Evolutionary conservation across 768 basidiomycete species (phyloP), one percentile per base, ranked within the genome.

Genomic region (Tulasnella sp.): DNA sequence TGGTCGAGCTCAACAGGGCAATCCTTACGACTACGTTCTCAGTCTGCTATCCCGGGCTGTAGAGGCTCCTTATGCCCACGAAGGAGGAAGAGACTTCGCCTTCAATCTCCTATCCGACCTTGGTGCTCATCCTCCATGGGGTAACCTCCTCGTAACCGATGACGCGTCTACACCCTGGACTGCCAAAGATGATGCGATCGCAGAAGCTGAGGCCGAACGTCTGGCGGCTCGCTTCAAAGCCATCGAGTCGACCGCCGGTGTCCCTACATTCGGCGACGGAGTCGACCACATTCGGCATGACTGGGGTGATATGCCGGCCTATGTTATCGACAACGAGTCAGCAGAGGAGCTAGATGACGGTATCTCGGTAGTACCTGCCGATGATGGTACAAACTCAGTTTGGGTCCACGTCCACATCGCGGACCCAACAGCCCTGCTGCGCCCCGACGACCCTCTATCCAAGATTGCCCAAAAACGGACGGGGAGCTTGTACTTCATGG

Each of bases 381-480:
- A 87, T 5, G 83, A 83, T 3, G 89, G 92, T 69, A 88, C 89
- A 1, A 87, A 85, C 19, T 85, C 82, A 25, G 81, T 83, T 67
- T 99, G 97, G 97, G 81, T 97, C 14, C 96, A 98, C 80, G 86
- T 91, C 34, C 97, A 99, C 81, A 87, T 99, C 75, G 96, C 97
- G 12, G 97, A 99, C 82, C 96, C 96, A 0, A 94, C 94, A 1
- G 85, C 90, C 14, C 79, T 91, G 69, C 86, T 99, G 34, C 91
- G 90, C 25, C 92, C 92, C 0, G 86, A 85, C 0, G 91, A 96
- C 81, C 79, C 84, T 7, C 80, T 95, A 2, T 86, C 91, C 0
- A 83, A 85, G 36, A 82, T 85, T 5, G 96, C 96, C 0, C 84
- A 86, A 5, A 80, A 84, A 67, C 84, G 85, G 76, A 84, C 84